Evolutionary conservation across 805 yeast species (phyloP), one percentile per base, ranked within the genome.

Genomic region (Saturnispora saitoi): DNA sequence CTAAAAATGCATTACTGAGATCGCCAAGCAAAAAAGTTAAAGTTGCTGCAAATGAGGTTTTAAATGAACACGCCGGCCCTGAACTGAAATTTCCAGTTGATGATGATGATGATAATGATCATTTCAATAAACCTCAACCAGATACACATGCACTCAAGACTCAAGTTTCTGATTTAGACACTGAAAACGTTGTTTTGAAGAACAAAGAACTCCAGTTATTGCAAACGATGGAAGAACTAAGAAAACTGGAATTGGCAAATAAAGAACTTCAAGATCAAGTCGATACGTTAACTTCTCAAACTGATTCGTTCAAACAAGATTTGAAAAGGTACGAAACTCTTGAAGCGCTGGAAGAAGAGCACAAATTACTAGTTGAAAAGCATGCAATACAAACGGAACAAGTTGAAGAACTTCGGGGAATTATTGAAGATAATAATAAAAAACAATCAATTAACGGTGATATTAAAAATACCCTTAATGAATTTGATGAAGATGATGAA

Each of bases 1-100:
- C 20, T 26, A 47, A 12, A 59, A 54, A 15, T 42, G 45, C 39
- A 26, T 41, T 47, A 24, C n/a, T 45, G 40, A 52, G 53, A 32
- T 50, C 54, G 4, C 56, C 54, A 41, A 46, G 50, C 30, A 48
- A 47, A 24, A 49, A 43, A 31, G 36, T 42, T 15, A 44, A 39
- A 2, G 32, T 53, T 39, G 55, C 53, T 15, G 52, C 51, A 7
- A 51, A 53, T 42, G 54, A 53, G 39, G 40, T 43, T 36, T 24
- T 45, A 22, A 45, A 50, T 44, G 50, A 32, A 24, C 56, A 54
- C 36, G 42, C 56, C 3, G 43, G 43, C 12, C 49, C 51, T 10
- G 26, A 49, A 22, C 29, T 49, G 14, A 43, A 47, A 47, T 51
- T 53, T 26, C 53, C 52, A 7, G 48, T 47, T 19, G 55, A 51